These are phyloP conservation scores for Phaffia australis DNA, from an alignment of 768 basidiomycete genomes.

Conservation along the genomic window DNA sequence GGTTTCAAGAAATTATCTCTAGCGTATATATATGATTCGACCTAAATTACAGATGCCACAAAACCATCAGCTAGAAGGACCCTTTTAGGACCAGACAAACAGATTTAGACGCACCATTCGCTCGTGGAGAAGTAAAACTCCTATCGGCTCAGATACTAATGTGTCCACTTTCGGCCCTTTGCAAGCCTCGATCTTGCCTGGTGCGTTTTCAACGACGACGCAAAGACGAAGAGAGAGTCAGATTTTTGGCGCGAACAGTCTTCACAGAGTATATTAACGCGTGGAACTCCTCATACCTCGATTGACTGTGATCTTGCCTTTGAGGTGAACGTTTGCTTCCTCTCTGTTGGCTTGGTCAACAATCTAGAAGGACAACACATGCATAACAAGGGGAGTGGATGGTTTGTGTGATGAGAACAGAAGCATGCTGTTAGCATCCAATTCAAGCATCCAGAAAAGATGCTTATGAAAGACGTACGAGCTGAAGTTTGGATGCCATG, in stretches of 20 bases:
- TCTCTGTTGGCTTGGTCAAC: slow-evolving; percentile 19
- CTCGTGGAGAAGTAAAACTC: slow-evolving; percentile 21
- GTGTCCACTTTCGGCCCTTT: slow-evolving; percentile 18
- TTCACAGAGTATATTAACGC: too few species aligned
- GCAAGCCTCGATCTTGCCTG: slow-evolving; percentile 24
- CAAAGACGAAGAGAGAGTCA: too few species aligned
- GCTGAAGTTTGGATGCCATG: slow-evolving; percentile 22
- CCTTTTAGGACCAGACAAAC: not conserved
- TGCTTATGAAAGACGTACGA: not conserved
- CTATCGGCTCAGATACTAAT: slow-evolving; percentile 24
- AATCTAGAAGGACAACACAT: slow-evolving; percentile 3
- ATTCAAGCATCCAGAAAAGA: not conserved
- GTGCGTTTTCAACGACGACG: not conserved
- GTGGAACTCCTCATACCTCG: too few species aligned
- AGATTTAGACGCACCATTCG: slow-evolving; percentile 10
- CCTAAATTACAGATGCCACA: not conserved
- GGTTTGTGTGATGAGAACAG: not conserved
- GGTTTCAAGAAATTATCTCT: slow-evolving; percentile 23
- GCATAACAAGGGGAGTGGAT: not conserved
- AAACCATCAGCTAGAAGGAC: not conserved
- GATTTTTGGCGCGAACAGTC: too few species aligned
- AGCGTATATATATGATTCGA: slow-evolving; percentile 24
- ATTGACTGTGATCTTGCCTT: slow-evolving; percentile 16
- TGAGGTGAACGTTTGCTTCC: slow-evolving; percentile 12
- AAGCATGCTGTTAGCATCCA: not conserved